Conservation (phyloP, 768 basidiomycete species). For the Lentinula aciculospora region DNA sequence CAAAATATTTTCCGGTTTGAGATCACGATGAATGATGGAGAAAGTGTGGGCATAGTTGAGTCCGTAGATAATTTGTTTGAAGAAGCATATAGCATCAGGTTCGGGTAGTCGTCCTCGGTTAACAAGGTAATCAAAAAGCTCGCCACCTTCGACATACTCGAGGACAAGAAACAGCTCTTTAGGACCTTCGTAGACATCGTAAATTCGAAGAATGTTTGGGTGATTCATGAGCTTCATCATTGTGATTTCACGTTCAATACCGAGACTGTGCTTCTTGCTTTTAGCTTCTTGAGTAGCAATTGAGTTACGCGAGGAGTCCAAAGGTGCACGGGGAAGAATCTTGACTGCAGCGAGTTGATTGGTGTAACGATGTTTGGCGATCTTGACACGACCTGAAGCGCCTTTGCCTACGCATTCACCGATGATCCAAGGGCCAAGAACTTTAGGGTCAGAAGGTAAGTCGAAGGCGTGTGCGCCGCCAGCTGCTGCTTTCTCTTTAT, state of each 20-base stretch:
- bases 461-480: conserved; percentile 70
- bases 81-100: conserved; percentile 82
- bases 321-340: conserved; percentile 81
- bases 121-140: conserved; percentile 94
- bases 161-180: conserved; percentile 88
- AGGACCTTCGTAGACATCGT: conserved; percentile 93
- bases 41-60: conserved; percentile 97
- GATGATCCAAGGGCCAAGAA: conserved; percentile 88
- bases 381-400: conserved; percentile 90
- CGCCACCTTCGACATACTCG: conserved; percentile 94
- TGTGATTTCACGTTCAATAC: conserved; percentile 91
- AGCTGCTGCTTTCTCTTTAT: conserved; percentile 81
- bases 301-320: conserved; percentile 68
- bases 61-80: conserved; percentile 93
- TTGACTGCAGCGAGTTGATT: conserved; percentile 94
- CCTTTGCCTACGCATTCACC: conserved; percentile 94
- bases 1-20: conserved; percentile 96
- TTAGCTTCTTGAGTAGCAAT: conserved; percentile 62
- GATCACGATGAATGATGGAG: conserved; percentile 96
- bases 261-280: conserved; percentile 76
- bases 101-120: conserved; percentile 78
- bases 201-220: conserved; percentile 92
- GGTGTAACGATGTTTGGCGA: conserved; percentile 80
- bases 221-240: conserved; percentile 99
- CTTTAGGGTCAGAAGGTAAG: conserved; percentile 77